A percentile compares a stretch with the other conserved stretches of the same genome.
Evolutionary conservation across 2,329 filamentous ascomycete species (phyloP).

Genomic region (Diplodia corticola): DNA sequence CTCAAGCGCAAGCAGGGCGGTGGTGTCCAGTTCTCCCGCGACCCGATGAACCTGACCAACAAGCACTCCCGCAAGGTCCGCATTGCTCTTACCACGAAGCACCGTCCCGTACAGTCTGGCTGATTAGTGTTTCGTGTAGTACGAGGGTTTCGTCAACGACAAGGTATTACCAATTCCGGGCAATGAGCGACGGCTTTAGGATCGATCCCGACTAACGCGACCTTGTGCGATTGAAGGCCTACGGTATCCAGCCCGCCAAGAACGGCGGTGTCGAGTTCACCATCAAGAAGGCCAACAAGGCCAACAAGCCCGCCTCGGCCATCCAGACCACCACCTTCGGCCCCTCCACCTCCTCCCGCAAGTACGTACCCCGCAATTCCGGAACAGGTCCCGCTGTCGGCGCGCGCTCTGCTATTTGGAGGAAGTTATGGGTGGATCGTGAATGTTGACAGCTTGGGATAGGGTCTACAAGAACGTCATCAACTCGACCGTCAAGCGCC

Average conservation of each 20-base stretch:
- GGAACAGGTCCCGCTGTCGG: neutral
- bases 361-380: conserved; percentile 58
- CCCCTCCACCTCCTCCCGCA: conserved; percentile 72
- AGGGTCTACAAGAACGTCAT: conserved; percentile 91
- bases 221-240: conserved; percentile 57
- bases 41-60: conserved; percentile 92
- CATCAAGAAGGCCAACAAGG: conserved; percentile 77
- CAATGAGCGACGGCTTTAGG: conserved; percentile 15
- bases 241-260: conserved; percentile 74
- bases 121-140: conserved; percentile 52
- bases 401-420: too few relatives aligned
- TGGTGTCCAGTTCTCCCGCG: conserved; percentile 86
- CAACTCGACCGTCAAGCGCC: conserved; percentile 75
- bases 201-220: neutral
- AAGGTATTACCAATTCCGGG: conserved; percentile 63
- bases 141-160: conserved; percentile 89
- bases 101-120: conserved; percentile 23
- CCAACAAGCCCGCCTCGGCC: conserved; percentile 71
- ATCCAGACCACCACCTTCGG: conserved; percentile 68
- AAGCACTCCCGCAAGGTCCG: conserved; percentile 85
- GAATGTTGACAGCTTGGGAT: conserved; percentile 23
- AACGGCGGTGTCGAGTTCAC: conserved; percentile 78
- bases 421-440: neutral
- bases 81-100: conserved; percentile 23
- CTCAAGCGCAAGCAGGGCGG: conserved; percentile 82